Evolutionary conservation across 768 basidiomycete species (phyloP).

Genomic region (Trametes meyenii): DNA sequence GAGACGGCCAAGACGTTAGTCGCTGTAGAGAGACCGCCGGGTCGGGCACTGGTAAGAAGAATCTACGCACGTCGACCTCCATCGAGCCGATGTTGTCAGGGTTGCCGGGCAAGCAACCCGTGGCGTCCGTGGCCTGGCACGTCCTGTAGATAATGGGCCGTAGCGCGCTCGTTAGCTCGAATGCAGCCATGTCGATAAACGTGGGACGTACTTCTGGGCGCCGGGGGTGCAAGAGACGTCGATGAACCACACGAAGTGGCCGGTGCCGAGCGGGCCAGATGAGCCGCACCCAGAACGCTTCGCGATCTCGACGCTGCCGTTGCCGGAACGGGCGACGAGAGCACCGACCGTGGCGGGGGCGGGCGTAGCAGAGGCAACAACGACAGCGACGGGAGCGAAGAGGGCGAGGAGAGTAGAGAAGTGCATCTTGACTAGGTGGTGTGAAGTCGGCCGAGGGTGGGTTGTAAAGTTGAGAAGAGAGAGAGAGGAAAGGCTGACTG

Average conservation of each 20-base stretch:
- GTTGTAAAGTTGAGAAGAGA: not conserved
- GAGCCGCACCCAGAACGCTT: conserved; percentile 12
- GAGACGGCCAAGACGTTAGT: no score
- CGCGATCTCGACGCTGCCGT: not conserved
- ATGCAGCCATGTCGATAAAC: not conserved
- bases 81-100: conserved; percentile 6
- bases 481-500: not conserved
- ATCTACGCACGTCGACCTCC: conserved; percentile 10
- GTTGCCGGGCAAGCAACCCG: conserved; percentile 10
- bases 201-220: not conserved
- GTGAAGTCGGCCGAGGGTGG: not conserved
- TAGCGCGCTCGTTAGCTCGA: no score
- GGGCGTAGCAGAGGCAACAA: conserved; percentile 1
- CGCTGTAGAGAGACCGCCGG: no score
- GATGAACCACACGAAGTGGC: conserved; percentile 14
- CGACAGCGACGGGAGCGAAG: not conserved
- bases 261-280: conserved; percentile 5
- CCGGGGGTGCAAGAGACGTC: not conserved
- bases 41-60: no score
- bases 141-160: not conserved
- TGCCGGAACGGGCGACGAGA: conserved; percentile 6
- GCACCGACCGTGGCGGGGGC: not conserved
- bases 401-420: conserved; percentile 14
- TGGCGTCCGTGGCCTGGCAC: conserved; percentile 10
- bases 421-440: not conserved